Conservation (phyloP, 805 yeast species). For the Suhomyces sp. region DNA sequence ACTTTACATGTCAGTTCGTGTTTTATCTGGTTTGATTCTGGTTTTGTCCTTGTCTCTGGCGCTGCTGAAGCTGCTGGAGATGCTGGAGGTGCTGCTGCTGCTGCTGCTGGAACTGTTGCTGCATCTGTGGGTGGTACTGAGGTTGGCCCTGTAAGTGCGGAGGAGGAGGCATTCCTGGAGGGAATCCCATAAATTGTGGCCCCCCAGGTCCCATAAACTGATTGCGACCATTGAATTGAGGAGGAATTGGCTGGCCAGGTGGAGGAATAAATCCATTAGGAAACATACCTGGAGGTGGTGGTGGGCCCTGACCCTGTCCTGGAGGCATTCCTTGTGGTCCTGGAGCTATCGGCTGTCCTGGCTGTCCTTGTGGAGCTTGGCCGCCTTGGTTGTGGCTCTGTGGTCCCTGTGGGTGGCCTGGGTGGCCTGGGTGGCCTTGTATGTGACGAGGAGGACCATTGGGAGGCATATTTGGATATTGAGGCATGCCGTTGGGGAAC, state of each 20-base stretch:
- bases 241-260: constrained; percentile 12
- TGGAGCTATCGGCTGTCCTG: background rate
- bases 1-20: too few relatives aligned
- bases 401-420: background rate
- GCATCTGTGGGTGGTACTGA: constrained; percentile 1
- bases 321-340: background rate
- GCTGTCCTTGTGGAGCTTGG: background rate
- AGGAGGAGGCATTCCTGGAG: constrained; percentile 21
- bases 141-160: constrained; percentile 13
- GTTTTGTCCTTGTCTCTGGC: background rate
- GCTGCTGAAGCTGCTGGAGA: constrained; percentile 1
- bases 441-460: constrained; percentile 9
- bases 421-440: background rate
- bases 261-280: constrained; percentile 29
- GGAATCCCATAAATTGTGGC: constrained; percentile 13
- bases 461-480: constrained; percentile 8
- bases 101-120: constrained; percentile 1
- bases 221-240: constrained; percentile 9
- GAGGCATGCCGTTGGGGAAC: constrained; percentile 9
- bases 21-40: background rate
- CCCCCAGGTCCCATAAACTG: constrained; percentile 8
- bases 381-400: background rate
- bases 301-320: background rate
- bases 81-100: constrained; percentile 1
- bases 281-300: constrained; percentile 33